Conservation (phyloP, 805 yeast genomes). For the Groenewaldozyma salmanticensis region DNA sequence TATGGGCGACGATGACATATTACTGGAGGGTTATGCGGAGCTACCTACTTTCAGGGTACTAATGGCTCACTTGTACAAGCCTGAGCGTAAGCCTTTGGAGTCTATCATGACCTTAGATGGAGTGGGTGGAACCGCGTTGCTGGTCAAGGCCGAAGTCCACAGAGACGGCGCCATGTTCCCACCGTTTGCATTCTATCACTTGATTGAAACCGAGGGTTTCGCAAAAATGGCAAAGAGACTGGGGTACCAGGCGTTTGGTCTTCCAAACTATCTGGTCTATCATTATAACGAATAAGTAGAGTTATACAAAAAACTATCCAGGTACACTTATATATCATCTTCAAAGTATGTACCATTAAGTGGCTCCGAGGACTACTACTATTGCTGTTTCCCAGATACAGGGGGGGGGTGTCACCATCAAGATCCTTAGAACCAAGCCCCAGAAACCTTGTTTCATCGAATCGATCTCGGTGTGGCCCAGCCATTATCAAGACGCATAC, state of each 20-base stretch:
- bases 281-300: constrained; percentile 67
- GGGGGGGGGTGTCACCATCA: no score
- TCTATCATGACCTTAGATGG: constrained; percentile 86
- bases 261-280: constrained; percentile 89
- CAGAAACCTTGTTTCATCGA: no score
- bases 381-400: no score
- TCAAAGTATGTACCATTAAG: no score
- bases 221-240: constrained; percentile 92
- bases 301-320: no score
- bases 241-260: constrained; percentile 83
- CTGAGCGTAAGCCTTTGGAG: constrained; percentile 47
- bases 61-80: constrained; percentile 81
- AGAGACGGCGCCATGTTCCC: constrained; percentile 99
- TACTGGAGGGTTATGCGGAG: constrained; percentile 91
- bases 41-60: constrained; percentile 89
- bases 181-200: constrained; percentile 91
- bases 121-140: constrained; percentile 94
- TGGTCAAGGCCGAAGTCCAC: constrained; percentile 96
- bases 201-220: constrained; percentile 96
- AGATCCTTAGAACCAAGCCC: no score
- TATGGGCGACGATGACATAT: constrained; percentile 79
- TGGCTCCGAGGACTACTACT: no score
- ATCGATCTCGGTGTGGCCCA: no score
- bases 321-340: no score
- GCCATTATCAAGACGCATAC: no score